phyloP scores from a whole-genome alignment of 169 alveolate species.

The Amoebophrya sp. region DNA sequence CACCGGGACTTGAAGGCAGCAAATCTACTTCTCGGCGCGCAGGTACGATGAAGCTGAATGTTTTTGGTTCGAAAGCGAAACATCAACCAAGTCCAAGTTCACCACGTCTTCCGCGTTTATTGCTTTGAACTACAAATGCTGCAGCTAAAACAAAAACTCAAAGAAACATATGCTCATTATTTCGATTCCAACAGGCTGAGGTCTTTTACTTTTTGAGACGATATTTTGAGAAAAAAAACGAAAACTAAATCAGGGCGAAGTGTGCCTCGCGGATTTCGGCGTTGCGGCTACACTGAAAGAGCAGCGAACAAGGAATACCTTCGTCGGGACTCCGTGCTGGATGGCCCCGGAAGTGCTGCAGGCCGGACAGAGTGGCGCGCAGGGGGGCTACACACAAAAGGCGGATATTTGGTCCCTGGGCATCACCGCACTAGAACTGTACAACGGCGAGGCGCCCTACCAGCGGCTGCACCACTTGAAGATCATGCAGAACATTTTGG shows the following conservation, averaged over 20 bases:
- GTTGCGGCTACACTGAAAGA: slow-evolving; percentile 60
- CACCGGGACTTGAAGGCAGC: slow-evolving; percentile 82
- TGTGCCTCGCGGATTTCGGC: slow-evolving; percentile 67
- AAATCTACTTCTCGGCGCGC: slow-evolving; percentile 62
- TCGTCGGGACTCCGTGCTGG: slow-evolving; percentile 69
- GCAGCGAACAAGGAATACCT: slow-evolving; percentile 54
- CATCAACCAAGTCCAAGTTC: too few relatives aligned
- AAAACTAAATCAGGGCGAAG: background rate
- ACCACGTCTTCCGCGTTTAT: too few relatives aligned
- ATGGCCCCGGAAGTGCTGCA: slow-evolving; percentile 65
- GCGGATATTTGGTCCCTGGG: slow-evolving; percentile 67
- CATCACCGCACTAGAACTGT: slow-evolving; percentile 61
- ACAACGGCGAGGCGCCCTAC: slow-evolving; percentile 63
- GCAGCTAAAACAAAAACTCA: too few relatives aligned
- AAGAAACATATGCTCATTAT: too few relatives aligned
- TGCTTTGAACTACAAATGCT: too few relatives aligned
- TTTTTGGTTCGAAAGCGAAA: too few relatives aligned
- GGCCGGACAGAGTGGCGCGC: slow-evolving; percentile 28
- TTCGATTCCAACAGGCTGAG: too few relatives aligned
- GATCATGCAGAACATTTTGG: slow-evolving; percentile 36
- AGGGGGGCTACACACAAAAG: slow-evolving; percentile 51
- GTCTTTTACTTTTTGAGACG: too few relatives aligned
- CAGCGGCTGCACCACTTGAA: slow-evolving; percentile 48
- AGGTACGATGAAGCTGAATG: slow-evolving; percentile 67
- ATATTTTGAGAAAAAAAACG: background rate